Base-by-base conservation (phyloP, 805 yeast species). In the Yamadazyma akitaensis region DNA sequence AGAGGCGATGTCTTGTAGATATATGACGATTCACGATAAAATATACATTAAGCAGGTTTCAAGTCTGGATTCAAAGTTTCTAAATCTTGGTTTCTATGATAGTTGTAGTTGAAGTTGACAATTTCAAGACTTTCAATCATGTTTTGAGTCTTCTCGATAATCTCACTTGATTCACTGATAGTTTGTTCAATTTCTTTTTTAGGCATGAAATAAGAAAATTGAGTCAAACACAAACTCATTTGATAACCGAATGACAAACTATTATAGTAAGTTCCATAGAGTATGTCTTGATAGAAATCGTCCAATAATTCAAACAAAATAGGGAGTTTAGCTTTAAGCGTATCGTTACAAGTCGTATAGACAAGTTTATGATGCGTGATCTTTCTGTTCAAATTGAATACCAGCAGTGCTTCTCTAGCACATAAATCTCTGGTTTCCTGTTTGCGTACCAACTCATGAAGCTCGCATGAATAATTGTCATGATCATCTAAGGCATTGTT, bases 291-390 rank as follows among this genome's bases (percentile, higher is more conserved):
- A 34, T 71, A 54, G 19, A 73, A 55, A 12, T 53, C 40, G 3
- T 60, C 48, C 0, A 72, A 58, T 10, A 73, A 56, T 6, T 59
- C 46, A 46, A 73, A 64, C 40, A 78, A 73, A 2, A 49, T 41
- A 0, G 84, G 83, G 1, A 81, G 54, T 36, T 80, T 85, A 26
- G 47, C 48, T 47, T 77, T 76, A 49, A 81, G 61, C 2, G 52
- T 42, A 4, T 55, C 50, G 54, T 79, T 76, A 31, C 68, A 50
- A 10, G 49, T 40, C 2, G 72, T 70, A 53, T 72, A 77, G 41
- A 51, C 51, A 1, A 34, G 45, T 33, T 58, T 59, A 13, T 42
- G 43, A 1, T 46, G 60, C 3, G 55, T 61, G 19, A 64, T 32
- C 55, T 72, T 56, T 48, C 63, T 47, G 51, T 66, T 50, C 53